Percentiles rank a stretch among this genome's conserved stretches.
These are phyloP conservation scores for Poterioochromonas sp. DNA, from an alignment of 352 stramenopile species.

Conservation along the genomic window DNA sequence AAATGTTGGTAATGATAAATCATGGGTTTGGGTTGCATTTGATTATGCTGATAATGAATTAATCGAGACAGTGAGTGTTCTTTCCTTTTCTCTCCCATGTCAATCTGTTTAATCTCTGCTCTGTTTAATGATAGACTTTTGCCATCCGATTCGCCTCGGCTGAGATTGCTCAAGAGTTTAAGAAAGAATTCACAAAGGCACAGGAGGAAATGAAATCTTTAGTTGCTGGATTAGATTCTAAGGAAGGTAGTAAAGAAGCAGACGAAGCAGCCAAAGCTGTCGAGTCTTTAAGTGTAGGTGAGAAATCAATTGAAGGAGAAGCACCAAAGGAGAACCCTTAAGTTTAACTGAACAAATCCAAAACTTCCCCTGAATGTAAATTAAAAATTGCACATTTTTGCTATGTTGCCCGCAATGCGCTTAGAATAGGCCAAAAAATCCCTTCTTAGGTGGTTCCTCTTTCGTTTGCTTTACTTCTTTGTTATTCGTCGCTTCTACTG, in stretches of 20 bases:
- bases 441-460: neutral
- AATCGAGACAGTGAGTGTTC: slow-evolving; percentile 63
- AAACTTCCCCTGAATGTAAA: neutral
- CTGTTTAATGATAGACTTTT: slow-evolving; percentile 62
- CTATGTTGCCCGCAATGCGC: neutral
- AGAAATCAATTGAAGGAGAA: neutral
- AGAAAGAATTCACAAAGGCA: slow-evolving; percentile 80
- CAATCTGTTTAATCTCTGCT: neutral
- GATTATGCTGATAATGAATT: slow-evolving; percentile 90
- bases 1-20: slow-evolving; percentile 86
- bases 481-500: too few relatives aligned
- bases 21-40: slow-evolving; percentile 95
- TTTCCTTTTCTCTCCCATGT: slow-evolving; percentile 16
- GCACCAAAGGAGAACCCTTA: neutral
- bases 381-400: neutral
- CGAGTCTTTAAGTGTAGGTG: slow-evolving; percentile 12
- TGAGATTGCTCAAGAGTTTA: slow-evolving; percentile 91
- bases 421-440: neutral
- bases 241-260: slow-evolving; percentile 69
- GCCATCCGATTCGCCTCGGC: slow-evolving; percentile 85
- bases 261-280: slow-evolving; percentile 69
- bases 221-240: slow-evolving; percentile 76
- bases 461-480: neutral
- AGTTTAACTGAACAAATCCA: neutral
- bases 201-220: slow-evolving; percentile 87